Base-by-base conservation (phyloP, 768 basidiomycete genomes). In the Terana coerulea region DNA sequence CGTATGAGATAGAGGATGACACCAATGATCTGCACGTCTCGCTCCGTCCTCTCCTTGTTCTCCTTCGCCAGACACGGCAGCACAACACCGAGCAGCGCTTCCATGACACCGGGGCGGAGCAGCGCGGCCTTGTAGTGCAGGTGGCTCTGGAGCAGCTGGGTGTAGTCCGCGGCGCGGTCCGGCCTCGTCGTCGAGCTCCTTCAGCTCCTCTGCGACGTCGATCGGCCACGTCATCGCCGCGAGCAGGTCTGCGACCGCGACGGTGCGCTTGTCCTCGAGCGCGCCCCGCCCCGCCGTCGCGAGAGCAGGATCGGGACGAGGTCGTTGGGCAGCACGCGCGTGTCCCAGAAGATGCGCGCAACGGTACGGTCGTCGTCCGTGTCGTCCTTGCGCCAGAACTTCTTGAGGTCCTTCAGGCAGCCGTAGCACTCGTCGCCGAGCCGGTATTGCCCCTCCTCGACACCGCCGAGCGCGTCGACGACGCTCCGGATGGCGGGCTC, bases 151-250 rank as follows among this genome's bases (percentile, higher is more conserved):
- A 86, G 66, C 6, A 98, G 77, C 53, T 86, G 84, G 0, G 92
- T 92, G 68, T 94, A 98, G 66, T 99, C 97, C 14, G 91, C 82
- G 15, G 85, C 82, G 54, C 79, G 81, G 67, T 90, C 89, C 17
- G 81, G 59, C n/a, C 33, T 86, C 89, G 37, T 93, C 89, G 63
- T 88, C 86, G 48, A 98, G 81, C 63, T 98, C 97, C 60, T 88
- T 89, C 56, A 99, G 75, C 68, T 98, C 97, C 61, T 91, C 89
- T 0, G 92, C 89, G 56, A 98, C 75, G 67, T 98, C 91, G 48
- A 99, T 95, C 0, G 97, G 97, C 97, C 97, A 99, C 1, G 95
- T 98, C 90, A 99, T 91, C 0, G 95, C 94, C 0, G 92, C 90
- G 65, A 98, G 85, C 21, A 99, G 74, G 64, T 98, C 97, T 7